These are phyloP conservation scores for Oligophagozyma castellii DNA, from an alignment of 1,139 yeast genomes.

Conservation along the genomic window DNA sequence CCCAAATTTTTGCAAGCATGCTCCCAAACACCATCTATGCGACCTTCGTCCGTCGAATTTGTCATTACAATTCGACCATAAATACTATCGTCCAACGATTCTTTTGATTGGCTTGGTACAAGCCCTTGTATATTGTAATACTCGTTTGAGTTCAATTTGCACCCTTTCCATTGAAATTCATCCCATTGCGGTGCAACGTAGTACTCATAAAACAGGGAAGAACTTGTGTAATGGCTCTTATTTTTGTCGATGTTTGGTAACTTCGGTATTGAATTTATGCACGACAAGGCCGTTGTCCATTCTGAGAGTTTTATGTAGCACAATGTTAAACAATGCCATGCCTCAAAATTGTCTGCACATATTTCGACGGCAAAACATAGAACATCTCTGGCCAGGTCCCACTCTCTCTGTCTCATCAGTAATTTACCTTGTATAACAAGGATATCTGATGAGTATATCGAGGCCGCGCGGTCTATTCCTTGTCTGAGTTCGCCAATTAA, in stretches of 20 bases:
- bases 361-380: slow-evolving; percentile 67
- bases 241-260: slow-evolving; percentile 7
- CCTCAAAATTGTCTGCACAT: slow-evolving; percentile 70
- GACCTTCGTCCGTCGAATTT: slow-evolving; percentile 52
- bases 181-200: background rate
- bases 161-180: slow-evolving; percentile 1
- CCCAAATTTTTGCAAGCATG: slow-evolving; percentile 23
- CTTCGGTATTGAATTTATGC: slow-evolving; percentile 77
- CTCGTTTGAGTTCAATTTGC: slow-evolving; percentile 1
- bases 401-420: slow-evolving; percentile 48
- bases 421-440: slow-evolving; percentile 57
- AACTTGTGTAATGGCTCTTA: background rate
- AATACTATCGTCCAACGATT: slow-evolving; percentile 6
- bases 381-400: slow-evolving; percentile 59
- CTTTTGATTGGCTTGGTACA: background rate
- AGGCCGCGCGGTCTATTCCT: too few species aligned
- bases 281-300: slow-evolving; percentile 61
- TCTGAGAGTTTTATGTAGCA: slow-evolving; percentile 61
- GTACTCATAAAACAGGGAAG: background rate
- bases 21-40: slow-evolving; percentile 37
- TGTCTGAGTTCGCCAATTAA: too few species aligned
- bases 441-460: too few species aligned
- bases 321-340: slow-evolving; percentile 69
- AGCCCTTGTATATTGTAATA: slow-evolving; percentile 29
- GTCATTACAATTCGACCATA: slow-evolving; percentile 60